Base-by-base conservation (phyloP, 2,329 filamentous ascomycete species). In the Pseudopithomyces chartarum region DNA sequence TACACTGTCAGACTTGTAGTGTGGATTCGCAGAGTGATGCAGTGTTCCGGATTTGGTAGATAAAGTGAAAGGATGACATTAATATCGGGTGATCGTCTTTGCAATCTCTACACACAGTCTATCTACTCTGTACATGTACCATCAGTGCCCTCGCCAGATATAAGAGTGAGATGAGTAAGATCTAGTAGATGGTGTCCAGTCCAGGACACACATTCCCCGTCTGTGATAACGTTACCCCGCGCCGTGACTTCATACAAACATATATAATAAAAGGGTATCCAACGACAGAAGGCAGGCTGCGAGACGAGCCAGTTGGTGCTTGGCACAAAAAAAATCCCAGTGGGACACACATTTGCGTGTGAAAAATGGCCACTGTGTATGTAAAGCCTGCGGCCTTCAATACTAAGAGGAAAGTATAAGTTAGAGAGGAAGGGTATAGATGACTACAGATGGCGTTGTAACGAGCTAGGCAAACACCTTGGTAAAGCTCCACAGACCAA, bases 401-500 rank as follows among this genome's bases (percentile, higher is more conserved):
- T 23, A 29, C 34, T 10, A 20, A 38, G 26, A 46, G 17, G 36
- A 48, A 19, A 36, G 36, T 17, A 29, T 23, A 45, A 33, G 39
- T n/a, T n/a, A 7, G 22, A 32, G 29, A 40, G 39, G 20, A 48
- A 29, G 7, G 11, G 6, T 17, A 7, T 12, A 22, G 15, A 42
- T 51, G 48, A 19, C 34, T 44, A 54, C 8, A 11, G 60, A 43
- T 39, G 6, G 3, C 7, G 23, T 40, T 38, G 15, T 15, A 22
- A 15, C 6, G 8, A 48, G 13, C 36, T 44, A 74, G 33, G 88
- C 89, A 82, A 97, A 97, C 47, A 92, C 76, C 79, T 90, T 96
- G 67, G 98, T 82, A 75, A 99, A 97, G 0, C 89, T 90, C 89
- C 91, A 97, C 59, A 99, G 87, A 6, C 93, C 93, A 44, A 92